phyloP scores from a whole-genome alignment of 306 rosid genomes.

The Prunus salicina region DNA sequence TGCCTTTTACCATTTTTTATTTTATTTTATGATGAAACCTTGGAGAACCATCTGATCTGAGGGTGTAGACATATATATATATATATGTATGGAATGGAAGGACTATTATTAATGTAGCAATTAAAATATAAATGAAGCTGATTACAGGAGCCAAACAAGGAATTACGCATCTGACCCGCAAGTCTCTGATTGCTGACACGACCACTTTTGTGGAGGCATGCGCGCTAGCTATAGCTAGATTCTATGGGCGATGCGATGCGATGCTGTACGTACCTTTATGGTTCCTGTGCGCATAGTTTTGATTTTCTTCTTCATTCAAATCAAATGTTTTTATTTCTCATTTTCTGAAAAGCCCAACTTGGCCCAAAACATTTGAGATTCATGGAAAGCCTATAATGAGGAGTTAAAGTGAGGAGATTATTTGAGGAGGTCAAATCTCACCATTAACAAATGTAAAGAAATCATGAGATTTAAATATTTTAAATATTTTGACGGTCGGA shows the following conservation, averaged over 20 bases:
- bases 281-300: neutral
- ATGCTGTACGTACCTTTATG: neutral
- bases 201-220: constrained; percentile 1
- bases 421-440: too few relatives aligned
- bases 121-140: neutral
- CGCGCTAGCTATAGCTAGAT: neutral
- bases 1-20: too few relatives aligned
- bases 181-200: neutral
- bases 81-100: too few relatives aligned
- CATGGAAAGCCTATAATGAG: too few relatives aligned
- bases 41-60: too few relatives aligned
- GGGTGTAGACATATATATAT: too few relatives aligned
- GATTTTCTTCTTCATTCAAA: neutral
- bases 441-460: too few relatives aligned
- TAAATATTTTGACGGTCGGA: too few relatives aligned
- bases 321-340: neutral
- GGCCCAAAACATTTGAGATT: neutral
- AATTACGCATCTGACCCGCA: neutral
- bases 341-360: neutral
- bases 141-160: neutral
- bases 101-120: too few relatives aligned
- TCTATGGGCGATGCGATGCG: neutral
- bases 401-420: too few relatives aligned
- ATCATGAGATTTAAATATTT: too few relatives aligned
- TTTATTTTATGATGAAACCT: too few relatives aligned